Evolutionary conservation across 768 basidiomycete species (phyloP).

Genomic region (Trametes coccinea): DNA sequence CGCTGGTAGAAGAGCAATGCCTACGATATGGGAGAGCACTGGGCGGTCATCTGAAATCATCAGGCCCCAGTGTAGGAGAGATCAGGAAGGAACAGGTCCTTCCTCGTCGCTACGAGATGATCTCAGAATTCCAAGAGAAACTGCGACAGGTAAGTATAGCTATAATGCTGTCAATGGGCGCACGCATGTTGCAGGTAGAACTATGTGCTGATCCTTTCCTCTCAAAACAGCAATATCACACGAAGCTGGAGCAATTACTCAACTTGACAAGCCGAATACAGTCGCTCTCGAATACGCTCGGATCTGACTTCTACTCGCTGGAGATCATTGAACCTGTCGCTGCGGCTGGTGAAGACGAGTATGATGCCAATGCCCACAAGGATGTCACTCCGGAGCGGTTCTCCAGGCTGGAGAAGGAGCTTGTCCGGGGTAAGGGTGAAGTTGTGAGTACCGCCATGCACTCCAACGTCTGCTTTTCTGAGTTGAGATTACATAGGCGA

Average conservation of each 20-base stretch:
- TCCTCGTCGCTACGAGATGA: conserved; percentile 68
- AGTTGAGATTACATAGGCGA: conserved; percentile 45
- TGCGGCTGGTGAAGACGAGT: conserved; percentile 45
- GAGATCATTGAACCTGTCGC: conserved; percentile 55
- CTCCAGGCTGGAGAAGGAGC: conserved; percentile 77
- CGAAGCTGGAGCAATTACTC: conserved; percentile 73
- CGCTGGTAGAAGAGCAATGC: conserved; percentile 62
- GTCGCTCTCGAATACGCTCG: conserved; percentile 59
- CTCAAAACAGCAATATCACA: conserved; percentile 59
- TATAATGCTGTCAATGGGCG: too few relatives aligned
- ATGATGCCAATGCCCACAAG: conserved; percentile 44
- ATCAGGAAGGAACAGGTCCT: conserved; percentile 71
- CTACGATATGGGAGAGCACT: conserved; percentile 66
- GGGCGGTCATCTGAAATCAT: conserved; percentile 69
- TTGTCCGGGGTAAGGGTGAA: conserved; percentile 84
- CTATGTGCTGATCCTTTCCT: too few relatives aligned
- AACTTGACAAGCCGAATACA: conserved; percentile 69
- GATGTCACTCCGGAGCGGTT: conserved; percentile 85
- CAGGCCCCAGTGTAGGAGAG: conserved; percentile 65
- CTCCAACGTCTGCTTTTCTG: not conserved
- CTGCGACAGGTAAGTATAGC: conserved; percentile 63
- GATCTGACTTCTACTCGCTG: conserved; percentile 52
- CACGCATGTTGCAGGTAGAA: too few relatives aligned
- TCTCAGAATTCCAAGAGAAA: conserved; percentile 74
- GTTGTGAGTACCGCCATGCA: conserved; percentile 50